Percentiles rank a stretch among this genome's conserved stretches.
Conservation (phyloP, 371 early-diverging fungal species). For the Actinomortierella ambigua region DNA sequence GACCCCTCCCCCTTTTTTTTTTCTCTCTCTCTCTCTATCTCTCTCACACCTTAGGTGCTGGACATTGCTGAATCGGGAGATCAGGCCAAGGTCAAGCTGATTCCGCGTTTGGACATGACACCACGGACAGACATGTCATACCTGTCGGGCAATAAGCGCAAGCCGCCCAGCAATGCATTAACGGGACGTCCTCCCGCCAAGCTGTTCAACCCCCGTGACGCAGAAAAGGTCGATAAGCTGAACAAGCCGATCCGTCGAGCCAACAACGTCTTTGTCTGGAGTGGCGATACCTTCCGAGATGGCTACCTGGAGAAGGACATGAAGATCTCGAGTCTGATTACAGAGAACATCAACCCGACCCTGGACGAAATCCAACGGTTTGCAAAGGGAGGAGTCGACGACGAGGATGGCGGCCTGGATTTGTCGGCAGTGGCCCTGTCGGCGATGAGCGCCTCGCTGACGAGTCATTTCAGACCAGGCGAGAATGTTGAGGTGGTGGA, state of each 20-base stretch:
- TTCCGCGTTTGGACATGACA: conserved; percentile 87
- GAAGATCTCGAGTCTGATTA: conserved; percentile 73
- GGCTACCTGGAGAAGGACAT: conserved; percentile 93
- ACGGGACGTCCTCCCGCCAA: conserved; percentile 64
- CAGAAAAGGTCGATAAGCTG: conserved; percentile 54
- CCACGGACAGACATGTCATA: conserved; percentile 30
- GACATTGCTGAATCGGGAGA: conserved; percentile 83
- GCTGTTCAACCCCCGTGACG: conserved; percentile 78
- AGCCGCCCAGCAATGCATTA: conserved; percentile 47
- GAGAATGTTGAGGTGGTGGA: conserved; percentile 90
- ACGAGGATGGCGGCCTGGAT: conserved; percentile 56
- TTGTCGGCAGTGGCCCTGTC: conserved; percentile 55
- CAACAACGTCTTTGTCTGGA: conserved; percentile 76
- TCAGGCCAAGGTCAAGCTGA: conserved; percentile 78
- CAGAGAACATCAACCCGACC: conserved; percentile 85
- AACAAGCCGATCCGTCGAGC: conserved; percentile 52
- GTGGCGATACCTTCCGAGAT: conserved; percentile 81
- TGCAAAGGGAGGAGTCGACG: conserved; percentile 64
- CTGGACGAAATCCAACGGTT: conserved; percentile 94
- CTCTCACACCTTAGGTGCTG: conserved; percentile 52
- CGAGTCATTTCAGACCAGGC: conserved; percentile 73
- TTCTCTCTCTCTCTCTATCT: background rate
- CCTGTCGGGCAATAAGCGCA: conserved; percentile 53
- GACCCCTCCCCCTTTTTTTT: background rate
- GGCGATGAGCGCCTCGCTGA: conserved; percentile 45